Evolutionary conservation across 495 filamentous ascomycete species (phyloP).

Genomic region (Hypoxylon fragiforme): DNA sequence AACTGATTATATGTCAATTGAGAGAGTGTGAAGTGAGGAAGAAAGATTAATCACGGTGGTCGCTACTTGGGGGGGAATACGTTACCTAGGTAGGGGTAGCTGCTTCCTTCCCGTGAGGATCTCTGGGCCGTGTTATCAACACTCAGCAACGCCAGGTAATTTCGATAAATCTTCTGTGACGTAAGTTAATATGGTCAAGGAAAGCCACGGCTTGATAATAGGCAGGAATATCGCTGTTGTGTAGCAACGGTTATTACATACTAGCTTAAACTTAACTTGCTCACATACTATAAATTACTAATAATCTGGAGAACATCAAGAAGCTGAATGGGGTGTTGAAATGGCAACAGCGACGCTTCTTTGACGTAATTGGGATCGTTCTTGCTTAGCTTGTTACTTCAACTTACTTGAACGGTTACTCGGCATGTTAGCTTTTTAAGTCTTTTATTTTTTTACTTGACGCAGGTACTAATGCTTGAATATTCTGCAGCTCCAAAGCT

Average conservation of each 20-base stretch:
- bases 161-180: no score
- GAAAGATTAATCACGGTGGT: background rate
- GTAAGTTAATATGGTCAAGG: conserved; percentile 4
- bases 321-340: background rate
- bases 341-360: conserved; percentile 11
- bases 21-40: background rate
- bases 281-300: no score
- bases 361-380: conserved; percentile 16
- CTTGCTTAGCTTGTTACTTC: conserved; percentile 1
- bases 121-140: no score
- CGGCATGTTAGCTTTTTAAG: background rate
- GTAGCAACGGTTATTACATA: no score
- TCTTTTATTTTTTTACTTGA: background rate
- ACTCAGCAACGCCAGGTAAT: no score
- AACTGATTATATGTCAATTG: background rate
- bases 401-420: no score
- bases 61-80: background rate
- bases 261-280: no score
- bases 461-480: conserved; percentile 1
- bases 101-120: conserved; percentile 4
- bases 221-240: conserved; percentile 29
- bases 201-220: conserved; percentile 24
- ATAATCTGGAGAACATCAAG: background rate
- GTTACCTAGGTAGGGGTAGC: no score
- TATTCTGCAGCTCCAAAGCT: no score